A percentile compares a stretch with the other conserved stretches of the same genome.
These are phyloP conservation scores for Schwanniomyces sp. DNA, from an alignment of 805 yeast species.

Conservation along the genomic window DNA sequence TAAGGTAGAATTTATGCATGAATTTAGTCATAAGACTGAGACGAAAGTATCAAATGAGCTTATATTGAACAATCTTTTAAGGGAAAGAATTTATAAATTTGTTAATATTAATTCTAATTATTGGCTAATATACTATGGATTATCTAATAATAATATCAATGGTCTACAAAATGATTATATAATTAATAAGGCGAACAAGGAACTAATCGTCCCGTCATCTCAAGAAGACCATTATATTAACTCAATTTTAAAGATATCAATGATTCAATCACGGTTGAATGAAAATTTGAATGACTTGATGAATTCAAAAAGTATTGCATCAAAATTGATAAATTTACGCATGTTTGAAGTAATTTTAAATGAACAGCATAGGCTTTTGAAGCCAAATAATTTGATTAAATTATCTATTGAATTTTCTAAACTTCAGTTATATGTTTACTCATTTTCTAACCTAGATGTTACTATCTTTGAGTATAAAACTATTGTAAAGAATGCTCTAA, in stretches of 20 bases:
- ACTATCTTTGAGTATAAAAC: conserved; percentile 25
- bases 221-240: conserved; percentile 22
- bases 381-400: conserved; percentile 23
- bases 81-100: conserved; percentile 44
- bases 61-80: conserved; percentile 31
- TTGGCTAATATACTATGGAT: conserved; percentile 42
- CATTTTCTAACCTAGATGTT: conserved; percentile 27
- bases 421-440: conserved; percentile 37
- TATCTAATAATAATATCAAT: conserved; percentile 29
- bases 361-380: conserved; percentile 15
- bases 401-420: conserved; percentile 36
- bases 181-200: conserved; percentile 29
- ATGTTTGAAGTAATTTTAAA: conserved; percentile 43
- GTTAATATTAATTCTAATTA: conserved; percentile 42
- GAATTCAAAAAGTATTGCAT: conserved; percentile 18
- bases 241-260: conserved; percentile 28
- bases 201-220: conserved; percentile 9
- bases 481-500: conserved; percentile 24
- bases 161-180: conserved; percentile 38
- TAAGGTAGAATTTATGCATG: conserved; percentile 39
- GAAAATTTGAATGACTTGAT: conserved; percentile 36
- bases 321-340: conserved; percentile 36
- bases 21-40: conserved; percentile 37
- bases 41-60: conserved; percentile 22
- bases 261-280: conserved; percentile 39